Evolutionary conservation across 2,329 filamentous ascomycete genomes (phyloP), one percentile per base, ranked within the genome.

Genomic region (Aspergillus proliferans): DNA sequence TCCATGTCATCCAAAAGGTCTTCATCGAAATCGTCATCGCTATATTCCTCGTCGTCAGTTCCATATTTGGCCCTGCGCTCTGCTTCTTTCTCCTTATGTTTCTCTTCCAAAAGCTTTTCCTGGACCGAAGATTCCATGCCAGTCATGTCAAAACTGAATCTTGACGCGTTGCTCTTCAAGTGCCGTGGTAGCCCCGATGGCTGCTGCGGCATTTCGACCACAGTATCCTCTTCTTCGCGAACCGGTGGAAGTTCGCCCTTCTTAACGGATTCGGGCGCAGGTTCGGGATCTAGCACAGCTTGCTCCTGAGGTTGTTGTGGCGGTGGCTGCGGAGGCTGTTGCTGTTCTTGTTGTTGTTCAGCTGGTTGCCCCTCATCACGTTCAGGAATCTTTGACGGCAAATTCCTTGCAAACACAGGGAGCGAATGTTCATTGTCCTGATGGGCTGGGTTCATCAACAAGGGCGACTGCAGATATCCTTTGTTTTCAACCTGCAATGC

Each of bases 61-160:
- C 49, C 58, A 10, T 60, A 58, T 28, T 66, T 58, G 10, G 62
- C 62, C 48, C 62, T 70, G 45, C 68, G 65, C 26, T 66, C 69
- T 51, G 76, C 68, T 62, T 77, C 70, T 68, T 80, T 69, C 62
- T 75, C 67, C 68, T 80, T 75, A 56, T 84, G 80, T 46, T 80
- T 81, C 51, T 85, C 82, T 65, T 85, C 82, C 30, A 85, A 66
- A 6, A 83, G 66, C 53, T 77, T 78, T 58, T 85, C 82, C 59
- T 85, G 80, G 0, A 74, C 72, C 4, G 77, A 74, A 4, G 80
- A 82, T 47, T 80, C 81, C 8, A 74, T 72, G 14, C 76, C 77
- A 5, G 73, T 76, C 58, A 84, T 77, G 53, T 85, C 82, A 55
- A 85, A 85, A 56, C 82, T 85, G 59, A 85, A 85, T 8, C 82